Evolutionary conservation across 495 filamentous ascomycete genomes (phyloP), one percentile per base, ranked within the genome.

Genomic region (Sphaerosporella brunnea): DNA sequence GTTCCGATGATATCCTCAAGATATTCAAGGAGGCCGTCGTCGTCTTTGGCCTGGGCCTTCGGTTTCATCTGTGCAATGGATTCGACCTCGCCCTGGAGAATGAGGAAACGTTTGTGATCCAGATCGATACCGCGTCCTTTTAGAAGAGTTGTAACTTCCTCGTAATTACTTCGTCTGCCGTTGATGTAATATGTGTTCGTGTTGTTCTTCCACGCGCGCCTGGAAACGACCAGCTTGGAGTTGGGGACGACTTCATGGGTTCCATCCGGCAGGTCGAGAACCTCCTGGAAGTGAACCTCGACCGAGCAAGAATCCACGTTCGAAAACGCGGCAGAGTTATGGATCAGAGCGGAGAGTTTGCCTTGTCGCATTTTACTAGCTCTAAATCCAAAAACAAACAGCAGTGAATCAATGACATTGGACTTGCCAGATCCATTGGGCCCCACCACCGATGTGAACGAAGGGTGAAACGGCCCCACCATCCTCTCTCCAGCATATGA

Each of bases 291-390:
- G 53, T 93, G 80, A 5, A 97, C 90, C 52, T 87, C 81, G 4
- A 97, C 90, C 63, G 96, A 92, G 63, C 90, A 97, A 59, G 75
- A 77, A 36, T 84, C 80, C 4, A 96, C 68, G 50, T 93, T 71
- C 0, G 92, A 85, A 51, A 78, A 76, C 30, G 79, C 72, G 1
- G 86, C 85, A 26, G 88, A 95, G 62, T 94, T 96, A 61, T 97
- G 90, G 49, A 97, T 96, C 51, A 97, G 65, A 16, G 90, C 90
- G 2, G 90, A 96, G 32, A 97, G 87, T 66, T 97, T 97, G 58
- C 90, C 92, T 63, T 97, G 90, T 58, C 90, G 72, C 90, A 97
- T 97, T 67, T 97, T 97, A 69, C 88, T 96, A 20, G 90, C 90
- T 41, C 90, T 79, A 66, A 97, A 97, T 35, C 90, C 90, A 54